Base-by-base conservation (phyloP, 306 rosid species). In the Styphnolobium japonicum region DNA sequence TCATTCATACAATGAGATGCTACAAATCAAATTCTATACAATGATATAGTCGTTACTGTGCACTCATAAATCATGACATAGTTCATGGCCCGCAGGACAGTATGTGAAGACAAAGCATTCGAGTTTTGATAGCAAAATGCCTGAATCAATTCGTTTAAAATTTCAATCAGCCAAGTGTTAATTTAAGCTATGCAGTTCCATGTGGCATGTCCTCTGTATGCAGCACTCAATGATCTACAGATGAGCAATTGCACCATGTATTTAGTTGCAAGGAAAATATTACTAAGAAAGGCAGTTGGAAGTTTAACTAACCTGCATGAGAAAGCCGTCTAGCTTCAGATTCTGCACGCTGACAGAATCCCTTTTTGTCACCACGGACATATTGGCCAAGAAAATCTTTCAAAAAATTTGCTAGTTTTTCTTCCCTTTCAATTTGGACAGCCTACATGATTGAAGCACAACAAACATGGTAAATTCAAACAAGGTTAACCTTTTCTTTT, bases 351-450 rank as follows among this genome's bases (percentile, higher is more conserved):
- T 76, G 86, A 73, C 87, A 56, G 81, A 95, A 95, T 72, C 94
- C 97, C 57, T 60, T 90, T 76, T 76, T 82, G 81, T 95, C 97
- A 45, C 98, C 98, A 76, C 43, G 81, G 33, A 89, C 96, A 73
- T 90, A 93, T 78, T 82, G 97, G 71, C 81, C 71, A 12, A 95
- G 96, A 77, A 86, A 85, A 64, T 69, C 90, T 67, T 77, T 89
- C 57, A 95, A 87, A 16, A 53, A 57, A 57, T 89, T 87, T 31
- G 94, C 94, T 67, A 95, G 87, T 85, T 83, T 91, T 84, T 95
- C 99, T 73, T 93, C 99, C 84, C 99, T 90, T 83, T 95, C 99
- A 84, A 60, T 91, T 68, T 93, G 97, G 66, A 93, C 90, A 57
- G 84, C 93, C 98, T 95, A 79, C 67, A 62, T 40, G 25, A 73